These are phyloP conservation scores for Bromus sterilis DNA, from an alignment of 176 grass and related monocot genomes.

Conservation along the genomic window DNA sequence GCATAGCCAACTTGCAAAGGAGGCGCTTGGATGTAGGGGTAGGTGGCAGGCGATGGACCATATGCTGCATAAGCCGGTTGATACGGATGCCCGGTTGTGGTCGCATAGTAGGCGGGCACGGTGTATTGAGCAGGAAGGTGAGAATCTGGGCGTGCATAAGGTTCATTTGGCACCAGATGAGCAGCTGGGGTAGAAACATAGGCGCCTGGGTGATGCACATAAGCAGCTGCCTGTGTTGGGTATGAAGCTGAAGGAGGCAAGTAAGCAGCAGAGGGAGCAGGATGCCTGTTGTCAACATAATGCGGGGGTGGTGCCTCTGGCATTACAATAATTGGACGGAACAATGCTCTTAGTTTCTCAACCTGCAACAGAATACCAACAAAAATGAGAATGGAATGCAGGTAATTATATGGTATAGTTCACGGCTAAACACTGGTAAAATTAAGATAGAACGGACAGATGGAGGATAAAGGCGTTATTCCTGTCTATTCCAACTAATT, in stretches of 20 bases:
- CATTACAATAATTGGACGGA: slow-evolving; percentile 26
- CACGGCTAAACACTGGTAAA: not conserved
- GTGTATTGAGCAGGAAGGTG: slow-evolving; percentile 1
- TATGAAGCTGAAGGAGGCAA: not conserved
- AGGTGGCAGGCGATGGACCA: not conserved
- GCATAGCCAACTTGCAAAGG: not conserved
- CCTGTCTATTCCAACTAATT: not conserved
- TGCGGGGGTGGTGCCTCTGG: slow-evolving; percentile 13
- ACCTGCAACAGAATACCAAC: slow-evolving; percentile 38
- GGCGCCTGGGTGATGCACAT: slow-evolving; percentile 13
- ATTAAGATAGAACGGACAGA: not conserved
- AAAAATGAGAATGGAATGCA: not conserved
- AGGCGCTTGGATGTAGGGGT: slow-evolving; percentile 10
- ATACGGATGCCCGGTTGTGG: slow-evolving; percentile 10
- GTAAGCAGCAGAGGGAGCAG: not conserved
- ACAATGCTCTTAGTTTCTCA: slow-evolving; percentile 37
- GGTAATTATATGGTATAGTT: not conserved
- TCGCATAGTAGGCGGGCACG: not conserved
- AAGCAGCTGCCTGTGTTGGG: not conserved
- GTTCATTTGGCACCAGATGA: not conserved
- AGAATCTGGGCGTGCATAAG: slow-evolving; percentile 12
- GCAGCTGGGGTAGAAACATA: not conserved
- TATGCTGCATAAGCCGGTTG: not conserved
- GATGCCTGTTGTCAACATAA: slow-evolving; percentile 23
- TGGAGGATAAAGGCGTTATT: not conserved